Evolutionary conservation across 1,284 basidiomycete species (phyloP).

Genomic region (Pseudozyma sp.): DNA sequence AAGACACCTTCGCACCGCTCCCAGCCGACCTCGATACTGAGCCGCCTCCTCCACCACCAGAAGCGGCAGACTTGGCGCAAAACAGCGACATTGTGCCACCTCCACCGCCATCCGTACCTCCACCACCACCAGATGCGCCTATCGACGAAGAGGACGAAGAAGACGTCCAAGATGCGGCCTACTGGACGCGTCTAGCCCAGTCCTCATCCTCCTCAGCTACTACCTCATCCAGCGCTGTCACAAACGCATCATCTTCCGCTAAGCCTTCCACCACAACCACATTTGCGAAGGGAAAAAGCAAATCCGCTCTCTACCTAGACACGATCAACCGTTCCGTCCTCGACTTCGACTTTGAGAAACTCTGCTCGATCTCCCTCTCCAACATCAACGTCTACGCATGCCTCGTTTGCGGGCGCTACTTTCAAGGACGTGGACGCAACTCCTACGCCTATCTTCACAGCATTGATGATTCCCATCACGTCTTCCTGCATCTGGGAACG

Average conservation of each 20-base stretch:
- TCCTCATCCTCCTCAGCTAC: slow-evolving; percentile 22
- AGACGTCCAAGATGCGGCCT: slow-evolving; percentile 51
- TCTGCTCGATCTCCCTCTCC: slow-evolving; percentile 94
- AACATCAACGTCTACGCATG: slow-evolving; percentile 99
- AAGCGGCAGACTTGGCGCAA: slow-evolving; percentile 16
- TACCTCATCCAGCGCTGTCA: too few species aligned
- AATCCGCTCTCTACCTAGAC: slow-evolving; percentile 90
- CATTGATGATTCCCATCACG: slow-evolving; percentile 97
- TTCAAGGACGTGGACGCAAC: slow-evolving; percentile 91
- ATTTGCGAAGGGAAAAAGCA: slow-evolving; percentile 70
- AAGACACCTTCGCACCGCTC: slow-evolving; percentile 1
- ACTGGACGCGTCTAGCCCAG: slow-evolving; percentile 55
- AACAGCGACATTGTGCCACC: slow-evolving; percentile 33
- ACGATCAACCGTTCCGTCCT: slow-evolving; percentile 76
- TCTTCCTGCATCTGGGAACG: slow-evolving; percentile 94
- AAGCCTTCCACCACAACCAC: slow-evolving; percentile 1
- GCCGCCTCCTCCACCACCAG: slow-evolving; percentile 49
- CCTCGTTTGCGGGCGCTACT: slow-evolving; percentile 97
- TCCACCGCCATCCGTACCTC: slow-evolving; percentile 28
- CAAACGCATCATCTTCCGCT: neutral
- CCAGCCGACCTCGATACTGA: slow-evolving; percentile 10
- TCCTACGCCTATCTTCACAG: slow-evolving; percentile 97
- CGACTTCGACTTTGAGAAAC: slow-evolving; percentile 99
- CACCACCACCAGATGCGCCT: slow-evolving; percentile 27
- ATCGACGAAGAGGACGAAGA: slow-evolving; percentile 29